These are phyloP conservation scores for Pseudogymnoascus sp. DNA, from an alignment of 2,329 filamentous ascomycete species.

Conservation along the genomic window DNA sequence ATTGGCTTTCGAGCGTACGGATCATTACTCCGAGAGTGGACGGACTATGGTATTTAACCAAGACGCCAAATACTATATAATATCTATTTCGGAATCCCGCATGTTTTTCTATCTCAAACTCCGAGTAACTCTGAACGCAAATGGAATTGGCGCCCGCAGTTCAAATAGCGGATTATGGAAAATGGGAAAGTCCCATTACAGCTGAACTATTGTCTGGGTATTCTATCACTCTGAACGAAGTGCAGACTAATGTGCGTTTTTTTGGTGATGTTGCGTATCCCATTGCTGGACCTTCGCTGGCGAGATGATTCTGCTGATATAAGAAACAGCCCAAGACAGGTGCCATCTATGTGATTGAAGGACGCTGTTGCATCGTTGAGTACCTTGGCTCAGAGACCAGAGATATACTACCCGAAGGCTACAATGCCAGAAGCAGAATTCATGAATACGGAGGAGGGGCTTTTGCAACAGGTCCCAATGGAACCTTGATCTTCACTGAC, in stretches of 20 bases:
- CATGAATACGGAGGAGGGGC: slow-evolving; percentile 47
- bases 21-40: not conserved
- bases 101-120: not conserved
- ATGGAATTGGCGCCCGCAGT: slow-evolving; percentile 10
- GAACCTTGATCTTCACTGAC: slow-evolving; percentile 40
- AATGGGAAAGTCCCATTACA: slow-evolving; percentile 33
- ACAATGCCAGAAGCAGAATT: slow-evolving; percentile 38
- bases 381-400: slow-evolving; percentile 27
- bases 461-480: slow-evolving; percentile 33
- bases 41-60: not conserved
- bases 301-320: not conserved
- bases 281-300: not conserved
- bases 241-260: slow-evolving; percentile 20
- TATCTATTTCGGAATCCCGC: not conserved
- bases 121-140: not conserved
- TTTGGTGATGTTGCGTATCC: slow-evolving; percentile 19
- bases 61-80: not conserved
- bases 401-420: slow-evolving; percentile 37
- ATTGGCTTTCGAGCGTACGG: not conserved
- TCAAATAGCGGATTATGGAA: slow-evolving; percentile 28
- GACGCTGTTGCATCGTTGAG: slow-evolving; percentile 37
- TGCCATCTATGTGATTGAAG: slow-evolving; percentile 30
- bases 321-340: slow-evolving; percentile 21
- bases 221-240: slow-evolving; percentile 28
- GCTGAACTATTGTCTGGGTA: slow-evolving; percentile 29